phyloP scores from a whole-genome alignment of 495 filamentous ascomycete species.

The Oleoguttula mirabilis region DNA sequence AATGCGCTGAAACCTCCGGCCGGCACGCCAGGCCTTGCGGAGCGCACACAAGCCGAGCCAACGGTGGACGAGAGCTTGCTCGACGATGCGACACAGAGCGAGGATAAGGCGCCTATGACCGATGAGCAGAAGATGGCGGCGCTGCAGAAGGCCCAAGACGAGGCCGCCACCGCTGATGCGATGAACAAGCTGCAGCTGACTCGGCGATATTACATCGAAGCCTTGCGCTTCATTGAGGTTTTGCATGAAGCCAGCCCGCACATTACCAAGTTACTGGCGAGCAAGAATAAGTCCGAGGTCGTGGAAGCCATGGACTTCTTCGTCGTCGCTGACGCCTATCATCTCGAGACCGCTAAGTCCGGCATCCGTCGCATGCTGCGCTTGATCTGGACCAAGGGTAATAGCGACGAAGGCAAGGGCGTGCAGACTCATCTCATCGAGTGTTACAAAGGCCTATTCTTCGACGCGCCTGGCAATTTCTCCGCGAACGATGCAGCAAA shows the following conservation, averaged over 20 bases:
- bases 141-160: constrained; percentile 58
- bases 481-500: constrained; percentile 83
- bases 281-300: constrained; percentile 93
- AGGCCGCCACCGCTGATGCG: constrained; percentile 61
- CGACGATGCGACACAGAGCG: constrained; percentile 70
- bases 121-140: constrained; percentile 48
- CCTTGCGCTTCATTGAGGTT: constrained; percentile 89
- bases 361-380: constrained; percentile 91
- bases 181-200: constrained; percentile 78
- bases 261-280: constrained; percentile 76
- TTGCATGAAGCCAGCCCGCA: constrained; percentile 65
- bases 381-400: constrained; percentile 98
- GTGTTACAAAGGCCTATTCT: constrained; percentile 91
- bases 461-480: constrained; percentile 81
- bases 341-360: constrained; percentile 74
- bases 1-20: constrained; percentile 67
- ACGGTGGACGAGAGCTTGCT: constrained; percentile 66
- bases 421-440: constrained; percentile 96
- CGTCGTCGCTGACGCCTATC: constrained; percentile 85
- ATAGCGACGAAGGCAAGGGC: constrained; percentile 96
- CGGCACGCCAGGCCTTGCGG: constrained; percentile 63
- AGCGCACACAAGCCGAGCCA: constrained; percentile 41
- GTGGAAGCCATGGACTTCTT: constrained; percentile 99
- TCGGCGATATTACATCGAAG: constrained; percentile 79
- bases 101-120: constrained; percentile 48